Conservation (phyloP, 2,329 filamentous ascomycete genomes). For the Nemania diffusa region DNA sequence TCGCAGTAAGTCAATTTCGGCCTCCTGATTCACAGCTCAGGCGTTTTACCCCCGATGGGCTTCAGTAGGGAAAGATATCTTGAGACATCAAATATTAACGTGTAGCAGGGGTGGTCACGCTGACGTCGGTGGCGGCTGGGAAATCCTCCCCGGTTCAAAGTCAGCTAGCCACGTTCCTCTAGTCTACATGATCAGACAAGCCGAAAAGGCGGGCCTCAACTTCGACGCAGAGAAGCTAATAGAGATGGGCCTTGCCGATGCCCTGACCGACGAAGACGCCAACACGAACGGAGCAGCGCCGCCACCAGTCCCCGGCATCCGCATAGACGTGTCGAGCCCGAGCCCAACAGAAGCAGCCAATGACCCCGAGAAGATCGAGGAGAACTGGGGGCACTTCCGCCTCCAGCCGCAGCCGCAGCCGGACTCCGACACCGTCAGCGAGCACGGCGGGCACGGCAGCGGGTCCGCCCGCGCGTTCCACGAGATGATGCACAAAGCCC, state of each 20-base stretch:
- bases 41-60: too few species aligned
- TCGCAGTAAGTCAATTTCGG: conserved; percentile 28
- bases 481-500: conserved; percentile 67
- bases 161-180: conserved; percentile 75
- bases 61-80: not conserved
- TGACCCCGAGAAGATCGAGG: not conserved
- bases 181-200: conserved; percentile 76
- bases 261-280: conserved; percentile 50
- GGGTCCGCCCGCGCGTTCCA: conserved; percentile 58
- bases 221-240: conserved; percentile 77
- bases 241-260: conserved; percentile 70
- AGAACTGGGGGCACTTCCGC: conserved; percentile 37
- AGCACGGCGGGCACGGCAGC: too few species aligned
- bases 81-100: conserved; percentile 11
- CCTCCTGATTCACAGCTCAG: not conserved
- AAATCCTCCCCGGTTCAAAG: conserved; percentile 64
- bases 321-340: conserved; percentile 49
- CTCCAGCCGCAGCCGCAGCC: too few species aligned
- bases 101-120: conserved; percentile 70
- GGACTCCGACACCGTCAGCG: conserved; percentile 30
- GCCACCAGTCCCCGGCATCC: conserved; percentile 49
- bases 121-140: conserved; percentile 83
- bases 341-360: conserved; percentile 22
- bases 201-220: conserved; percentile 71
- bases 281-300: conserved; percentile 3